Evolutionary conservation across 257 asterid genomes (phyloP).

Genomic region (Marsdenia floribunda): DNA sequence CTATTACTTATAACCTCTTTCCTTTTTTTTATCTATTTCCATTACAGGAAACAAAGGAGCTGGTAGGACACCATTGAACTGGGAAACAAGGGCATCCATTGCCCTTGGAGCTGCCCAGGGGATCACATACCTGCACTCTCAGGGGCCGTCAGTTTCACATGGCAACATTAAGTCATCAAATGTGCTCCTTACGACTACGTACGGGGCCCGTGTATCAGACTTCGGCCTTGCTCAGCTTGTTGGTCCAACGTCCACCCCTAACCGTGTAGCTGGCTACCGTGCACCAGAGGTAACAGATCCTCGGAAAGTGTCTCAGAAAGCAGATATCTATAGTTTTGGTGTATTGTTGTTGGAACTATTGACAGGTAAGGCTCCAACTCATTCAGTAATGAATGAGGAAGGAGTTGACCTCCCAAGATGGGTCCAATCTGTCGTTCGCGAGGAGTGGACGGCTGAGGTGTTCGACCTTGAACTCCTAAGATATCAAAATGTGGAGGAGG

Average conservation of each 20-base stretch:
- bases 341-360: slow-evolving; percentile 43
- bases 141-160: slow-evolving; percentile 40
- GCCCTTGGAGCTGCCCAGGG: slow-evolving; percentile 50
- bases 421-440: slow-evolving; percentile 47
- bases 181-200: slow-evolving; percentile 36
- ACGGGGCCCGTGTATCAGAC: slow-evolving; percentile 44
- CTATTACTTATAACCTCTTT: not conserved
- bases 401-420: slow-evolving; percentile 47
- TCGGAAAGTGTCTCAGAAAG: slow-evolving; percentile 42
- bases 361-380: slow-evolving; percentile 47
- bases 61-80: slow-evolving; percentile 46
- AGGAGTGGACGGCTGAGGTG: slow-evolving; percentile 46
- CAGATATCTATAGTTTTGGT: slow-evolving; percentile 48
- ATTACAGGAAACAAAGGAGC: slow-evolving; percentile 40
- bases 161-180: slow-evolving; percentile 55
- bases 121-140: slow-evolving; percentile 43
- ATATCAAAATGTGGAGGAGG: slow-evolving; percentile 40
- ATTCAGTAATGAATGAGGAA: slow-evolving; percentile 35
- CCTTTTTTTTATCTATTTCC: not conserved
- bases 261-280: slow-evolving; percentile 41
- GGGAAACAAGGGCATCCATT: slow-evolving; percentile 45
- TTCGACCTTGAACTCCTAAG: slow-evolving; percentile 41
- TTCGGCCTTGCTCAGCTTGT: slow-evolving; percentile 45
- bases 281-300: slow-evolving; percentile 53
- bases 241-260: slow-evolving; percentile 36